Percentiles rank a stretch among this genome's conserved stretches.
Conservation (phyloP, 139 green algal genomes). For the Picocystis salinarum region DNA sequence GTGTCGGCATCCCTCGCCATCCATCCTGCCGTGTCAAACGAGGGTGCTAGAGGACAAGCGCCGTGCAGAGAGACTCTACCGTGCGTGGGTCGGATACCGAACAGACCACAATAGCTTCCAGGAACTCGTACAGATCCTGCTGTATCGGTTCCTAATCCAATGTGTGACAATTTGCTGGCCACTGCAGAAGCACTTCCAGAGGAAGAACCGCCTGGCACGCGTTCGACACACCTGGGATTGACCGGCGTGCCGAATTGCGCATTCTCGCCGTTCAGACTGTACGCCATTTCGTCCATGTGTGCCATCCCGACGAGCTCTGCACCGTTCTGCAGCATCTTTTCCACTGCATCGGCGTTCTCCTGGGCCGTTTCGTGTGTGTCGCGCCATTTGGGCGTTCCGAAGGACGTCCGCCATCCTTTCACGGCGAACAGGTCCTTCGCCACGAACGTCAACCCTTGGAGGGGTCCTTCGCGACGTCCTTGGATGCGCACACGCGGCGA, state of each 20-base stretch:
- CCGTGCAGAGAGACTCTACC: constrained; percentile 35
- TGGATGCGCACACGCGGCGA: no score
- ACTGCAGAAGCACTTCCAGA: constrained; percentile 53
- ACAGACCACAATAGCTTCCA: constrained; percentile 66
- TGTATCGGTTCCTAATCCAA: constrained; percentile 76
- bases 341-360: constrained; percentile 34
- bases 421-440: constrained; percentile 50
- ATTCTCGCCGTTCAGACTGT: constrained; percentile 53
- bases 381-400: constrained; percentile 58
- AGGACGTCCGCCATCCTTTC: constrained; percentile 37
- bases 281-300: constrained; percentile 85
- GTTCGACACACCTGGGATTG: constrained; percentile 58
- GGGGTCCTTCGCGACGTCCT: no score
- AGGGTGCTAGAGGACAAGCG: constrained; percentile 47
- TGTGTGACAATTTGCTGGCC: neutral
- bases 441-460: constrained; percentile 24
- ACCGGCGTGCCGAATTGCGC: constrained; percentile 66
- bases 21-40: constrained; percentile 49
- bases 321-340: constrained; percentile 48
- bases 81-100: constrained; percentile 65
- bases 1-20: constrained; percentile 32
- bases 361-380: constrained; percentile 32
- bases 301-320: constrained; percentile 50
- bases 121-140: constrained; percentile 72
- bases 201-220: constrained; percentile 72